Evolutionary conservation across 495 filamentous ascomycete species (phyloP), one percentile per base, ranked within the genome.

Genomic region (Entonaema liquescens): DNA sequence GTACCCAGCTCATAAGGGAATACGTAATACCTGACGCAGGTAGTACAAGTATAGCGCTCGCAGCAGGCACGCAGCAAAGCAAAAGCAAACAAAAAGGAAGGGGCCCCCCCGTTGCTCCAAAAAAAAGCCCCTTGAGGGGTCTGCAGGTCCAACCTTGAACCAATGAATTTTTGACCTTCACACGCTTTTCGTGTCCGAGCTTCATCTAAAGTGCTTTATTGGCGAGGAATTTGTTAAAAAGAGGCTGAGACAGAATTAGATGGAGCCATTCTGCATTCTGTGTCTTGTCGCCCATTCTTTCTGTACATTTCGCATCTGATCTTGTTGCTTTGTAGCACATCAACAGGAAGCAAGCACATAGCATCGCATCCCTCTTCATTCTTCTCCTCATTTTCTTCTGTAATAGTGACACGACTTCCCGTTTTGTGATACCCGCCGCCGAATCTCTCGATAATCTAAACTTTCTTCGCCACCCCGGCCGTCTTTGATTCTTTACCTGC

Each of bases 141-240:
- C 61, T 68, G 65, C 70, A 73, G 70, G 65, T 68, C 60, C 70
- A 40, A 40, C 49, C 50, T 36, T 65, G 47, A 50, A 65, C 70
- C 70, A 73, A 73, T 68, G 56, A 62, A 9, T 58, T 68, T 58
- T 68, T 26, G 44, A 61, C 61, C 61, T 73, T 73, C 65, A 73
- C 55, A 57, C 68, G 36, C n/a, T 53, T 58, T 65, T 66, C 50
- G 40, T 62, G 70, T 73, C 70, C 65, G 63, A 73, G 70, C 65
- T 68, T 66, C 56, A 21, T 52, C 25, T 29, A 33, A 59, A 28
- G 13, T 62, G 61, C 60, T 65, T 65, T 62, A 73, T 73, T 68
- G 70, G 70, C 11, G 62, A 67, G 54, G 59, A 67, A 67, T 67
- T 67, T 59, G 64, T 67, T 64, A 65, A 71, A 63, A 36, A 54